phyloP scores from a whole-genome alignment of 2,329 filamentous ascomycete species.

The Zopfia rhizophila region DNA sequence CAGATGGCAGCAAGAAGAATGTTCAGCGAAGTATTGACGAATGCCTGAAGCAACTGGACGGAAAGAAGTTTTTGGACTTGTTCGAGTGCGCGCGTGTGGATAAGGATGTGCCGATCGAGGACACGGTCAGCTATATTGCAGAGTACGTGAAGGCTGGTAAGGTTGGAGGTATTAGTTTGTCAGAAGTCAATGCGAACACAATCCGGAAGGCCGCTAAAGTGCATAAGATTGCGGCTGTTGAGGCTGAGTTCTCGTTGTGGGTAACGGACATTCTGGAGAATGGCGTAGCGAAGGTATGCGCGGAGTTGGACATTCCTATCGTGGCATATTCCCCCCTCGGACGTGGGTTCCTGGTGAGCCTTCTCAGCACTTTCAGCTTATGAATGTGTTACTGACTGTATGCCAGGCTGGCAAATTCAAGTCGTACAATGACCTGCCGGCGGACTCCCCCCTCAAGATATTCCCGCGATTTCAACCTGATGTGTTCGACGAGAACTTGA shows the following conservation, averaged over 20 bases:
- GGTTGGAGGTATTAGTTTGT: conserved; percentile 59
- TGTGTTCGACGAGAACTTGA: conserved; percentile 72
- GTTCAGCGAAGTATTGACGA: conserved; percentile 58
- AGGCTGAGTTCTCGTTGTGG: conserved; percentile 70
- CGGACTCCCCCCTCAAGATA: conserved; percentile 61
- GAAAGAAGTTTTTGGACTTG: conserved; percentile 61
- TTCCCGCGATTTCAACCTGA: conserved; percentile 72
- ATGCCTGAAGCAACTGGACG: conserved; percentile 56
- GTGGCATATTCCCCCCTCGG: conserved; percentile 77
- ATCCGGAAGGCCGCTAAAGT: conserved; percentile 63
- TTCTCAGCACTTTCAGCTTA: conserved; percentile 64
- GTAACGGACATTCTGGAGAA: conserved; percentile 67
- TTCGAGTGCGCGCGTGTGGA: conserved; percentile 60
- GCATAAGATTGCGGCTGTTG: conserved; percentile 67
- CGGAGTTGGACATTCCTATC: conserved; percentile 73
- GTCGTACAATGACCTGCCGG: conserved; percentile 65
- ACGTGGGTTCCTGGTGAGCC: conserved; percentile 63
- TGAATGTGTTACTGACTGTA: conserved; percentile 46
- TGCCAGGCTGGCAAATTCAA: conserved; percentile 56
- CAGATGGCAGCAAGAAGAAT: conserved; percentile 55
- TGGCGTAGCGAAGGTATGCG: conserved; percentile 66
- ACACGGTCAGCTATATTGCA: conserved; percentile 55
- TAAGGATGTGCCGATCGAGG: conserved; percentile 56
- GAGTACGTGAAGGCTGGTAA: conserved; percentile 54
- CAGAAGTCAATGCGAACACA: conserved; percentile 57